Conservation (phyloP, 768 basidiomycete genomes). For the Phallus indusiatus region DNA sequence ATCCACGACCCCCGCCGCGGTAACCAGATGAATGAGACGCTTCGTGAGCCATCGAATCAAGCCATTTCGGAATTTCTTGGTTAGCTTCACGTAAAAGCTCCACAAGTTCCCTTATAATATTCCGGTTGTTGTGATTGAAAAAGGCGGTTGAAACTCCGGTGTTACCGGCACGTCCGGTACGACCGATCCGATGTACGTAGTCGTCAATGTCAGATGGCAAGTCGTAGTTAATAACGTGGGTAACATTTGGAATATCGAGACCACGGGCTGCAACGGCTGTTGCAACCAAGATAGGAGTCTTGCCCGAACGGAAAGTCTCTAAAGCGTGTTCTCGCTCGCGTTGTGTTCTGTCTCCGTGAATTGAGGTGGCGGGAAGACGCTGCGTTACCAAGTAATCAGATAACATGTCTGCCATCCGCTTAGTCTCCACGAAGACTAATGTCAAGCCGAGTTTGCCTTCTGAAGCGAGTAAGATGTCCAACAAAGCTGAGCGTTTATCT, state of each 20-base stretch:
- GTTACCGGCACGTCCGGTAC: constrained; percentile 98
- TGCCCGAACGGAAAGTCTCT: constrained; percentile 89
- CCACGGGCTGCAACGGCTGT: constrained; percentile 99
- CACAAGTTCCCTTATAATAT: constrained; percentile 84
- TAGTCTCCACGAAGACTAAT: constrained; percentile 98
- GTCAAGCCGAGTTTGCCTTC: constrained; percentile 61
- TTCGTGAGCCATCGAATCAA: constrained; percentile 81
- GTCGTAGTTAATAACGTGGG: constrained; percentile 97
- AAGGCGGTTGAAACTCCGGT: constrained; percentile 93
- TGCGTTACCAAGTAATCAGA: constrained; percentile 89
- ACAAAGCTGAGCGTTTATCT: constrained; percentile 93
- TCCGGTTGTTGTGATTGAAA: constrained; percentile 88
- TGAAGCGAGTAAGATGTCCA: constrained; percentile 77
- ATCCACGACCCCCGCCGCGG: constrained; percentile 38
- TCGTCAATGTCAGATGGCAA: constrained; percentile 97
- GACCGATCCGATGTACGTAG: constrained; percentile 97
- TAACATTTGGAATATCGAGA: constrained; percentile 98
- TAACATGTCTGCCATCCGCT: constrained; percentile 97
- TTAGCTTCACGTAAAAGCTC: constrained; percentile 94
- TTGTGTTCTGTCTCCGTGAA: constrained; percentile 96
- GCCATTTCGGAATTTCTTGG: constrained; percentile 87
- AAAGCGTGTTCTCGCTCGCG: constrained; percentile 95
- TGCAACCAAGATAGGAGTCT: constrained; percentile 93
- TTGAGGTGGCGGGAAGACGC: constrained; percentile 84
- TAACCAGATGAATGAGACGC: constrained; percentile 54